These are phyloP conservation scores for Eimeria acervulina DNA, from an alignment of 169 alveolate genomes.

Conservation along the genomic window DNA sequence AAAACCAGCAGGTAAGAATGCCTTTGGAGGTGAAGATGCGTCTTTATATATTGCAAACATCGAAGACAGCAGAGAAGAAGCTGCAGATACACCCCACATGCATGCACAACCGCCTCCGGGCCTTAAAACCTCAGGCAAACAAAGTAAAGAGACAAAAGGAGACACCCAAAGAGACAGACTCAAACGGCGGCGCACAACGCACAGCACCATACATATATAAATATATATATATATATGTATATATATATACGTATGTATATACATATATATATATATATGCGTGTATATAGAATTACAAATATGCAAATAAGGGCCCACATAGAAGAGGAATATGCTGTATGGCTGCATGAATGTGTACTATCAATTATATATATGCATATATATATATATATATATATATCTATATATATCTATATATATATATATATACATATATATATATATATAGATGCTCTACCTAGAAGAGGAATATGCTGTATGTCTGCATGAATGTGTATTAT, in stretches of 20 bases:
- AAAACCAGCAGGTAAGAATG: conserved; percentile 20
- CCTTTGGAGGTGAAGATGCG: conserved; percentile 3
- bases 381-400: not conserved
- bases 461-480: conserved; percentile 12
- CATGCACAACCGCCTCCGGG: not conserved
- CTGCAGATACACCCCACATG: conserved; percentile 44
- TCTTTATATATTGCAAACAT: conserved; percentile 49
- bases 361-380: not conserved
- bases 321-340: not conserved
- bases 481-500: conserved; percentile 1
- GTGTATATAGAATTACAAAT: not conserved
- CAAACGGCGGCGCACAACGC: not conserved
- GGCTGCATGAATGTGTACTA: too few species aligned
- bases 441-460: too few species aligned
- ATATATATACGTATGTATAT: not conserved
- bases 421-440: too few species aligned
- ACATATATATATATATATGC: not conserved
- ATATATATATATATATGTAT: not conserved
- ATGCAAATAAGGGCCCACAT: not conserved
- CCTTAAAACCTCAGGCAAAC: not conserved
- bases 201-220: too few species aligned
- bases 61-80: conserved; percentile 52
- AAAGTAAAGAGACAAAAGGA: not conserved
- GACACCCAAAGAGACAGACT: not conserved
- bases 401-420: too few species aligned